Percentiles rank a stretch among this genome's conserved stretches.
phyloP scores from a whole-genome alignment of 148 eudicot genomes.

The Rhododendron simsii region DNA sequence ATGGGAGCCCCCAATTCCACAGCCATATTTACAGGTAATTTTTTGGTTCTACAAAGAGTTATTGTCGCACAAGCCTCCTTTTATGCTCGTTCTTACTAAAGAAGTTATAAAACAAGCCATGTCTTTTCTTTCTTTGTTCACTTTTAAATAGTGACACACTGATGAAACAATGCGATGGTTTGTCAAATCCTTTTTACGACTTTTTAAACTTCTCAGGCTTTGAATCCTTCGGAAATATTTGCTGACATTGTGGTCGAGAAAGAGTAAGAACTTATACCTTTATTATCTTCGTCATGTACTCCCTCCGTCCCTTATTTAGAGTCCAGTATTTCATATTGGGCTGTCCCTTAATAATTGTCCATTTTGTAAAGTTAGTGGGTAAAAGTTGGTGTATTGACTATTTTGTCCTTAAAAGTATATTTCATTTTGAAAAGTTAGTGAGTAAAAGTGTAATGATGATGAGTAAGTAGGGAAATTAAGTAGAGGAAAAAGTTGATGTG shows the following conservation, averaged over 20 bases:
- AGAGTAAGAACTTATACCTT: conserved; percentile 22
- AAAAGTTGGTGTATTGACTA: too few species aligned
- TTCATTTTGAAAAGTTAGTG: too few species aligned
- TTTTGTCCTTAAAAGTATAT: too few species aligned
- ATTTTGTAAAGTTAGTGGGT: too few species aligned
- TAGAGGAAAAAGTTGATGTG: too few species aligned
- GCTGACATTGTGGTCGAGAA: conserved; percentile 41
- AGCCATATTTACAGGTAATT: conserved; percentile 32
- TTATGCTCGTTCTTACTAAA: background rate
- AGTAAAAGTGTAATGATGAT: too few species aligned
- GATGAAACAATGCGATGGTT: background rate
- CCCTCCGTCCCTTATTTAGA: too few species aligned
- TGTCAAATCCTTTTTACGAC: background rate
- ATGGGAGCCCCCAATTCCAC: conserved; percentile 45
- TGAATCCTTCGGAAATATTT: conserved; percentile 51
- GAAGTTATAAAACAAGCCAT: background rate
- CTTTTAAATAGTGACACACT: background rate
- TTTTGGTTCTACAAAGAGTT: background rate
- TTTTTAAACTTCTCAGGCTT: conserved; percentile 11
- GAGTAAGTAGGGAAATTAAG: too few species aligned
- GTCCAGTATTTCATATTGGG: too few species aligned
- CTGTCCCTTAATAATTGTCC: too few species aligned
- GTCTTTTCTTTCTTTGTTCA: background rate
- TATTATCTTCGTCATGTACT: too few species aligned
- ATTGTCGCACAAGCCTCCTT: background rate